Base-by-base conservation (phyloP, 352 stramenopile genomes). In the Pythium periplocum region DNA sequence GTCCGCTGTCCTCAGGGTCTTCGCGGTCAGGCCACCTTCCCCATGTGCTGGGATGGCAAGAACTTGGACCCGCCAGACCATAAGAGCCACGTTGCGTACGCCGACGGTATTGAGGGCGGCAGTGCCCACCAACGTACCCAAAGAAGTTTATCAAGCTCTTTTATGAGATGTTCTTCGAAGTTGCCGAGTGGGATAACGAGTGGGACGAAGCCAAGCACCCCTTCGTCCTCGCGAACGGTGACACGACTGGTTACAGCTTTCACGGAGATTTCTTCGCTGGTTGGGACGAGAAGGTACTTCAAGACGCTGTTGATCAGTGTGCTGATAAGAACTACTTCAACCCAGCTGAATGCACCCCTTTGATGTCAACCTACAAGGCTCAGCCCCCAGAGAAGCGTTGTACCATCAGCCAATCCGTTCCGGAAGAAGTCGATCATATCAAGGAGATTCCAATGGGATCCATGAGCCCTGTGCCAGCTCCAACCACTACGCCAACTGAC, bases 111-210 rank as follows among this genome's bases (percentile, higher is more conserved):
- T 5, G 71, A 82, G n/a, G 68, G 68, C 2, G 71, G 71, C 12
- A 55, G 51, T 26, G 11, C 78, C 68, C 43, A 66, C 71, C 0
- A 39, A 60, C 3, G 66, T 63, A 10, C 78, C 65, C 58, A 26
- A 59, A 73, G 61, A 82, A 82, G 57, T 76, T 82, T 61, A 63
- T 82, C 53, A 82, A 82, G 56, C 73, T 78, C 45, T 82, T 82
- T 50, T 82, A 74, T 55, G 71, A 82, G 51, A 60, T 66, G 10
- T 82, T 82, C 54, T 82, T 75, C 61, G 72, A 57, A 30, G 68
- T 82, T 10, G 71, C 55, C 32, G 63, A 76, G 54, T 82, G 65
- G 45, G 68, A 82, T 45, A 62, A 61, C 44, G 66, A 82, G 64
- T 78, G 68, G 71, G 62, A 68, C 11, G 66, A 64, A 12, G 63